Conservation (phyloP, 345 rosid genomes). For the Melaleuca alternifolia region DNA sequence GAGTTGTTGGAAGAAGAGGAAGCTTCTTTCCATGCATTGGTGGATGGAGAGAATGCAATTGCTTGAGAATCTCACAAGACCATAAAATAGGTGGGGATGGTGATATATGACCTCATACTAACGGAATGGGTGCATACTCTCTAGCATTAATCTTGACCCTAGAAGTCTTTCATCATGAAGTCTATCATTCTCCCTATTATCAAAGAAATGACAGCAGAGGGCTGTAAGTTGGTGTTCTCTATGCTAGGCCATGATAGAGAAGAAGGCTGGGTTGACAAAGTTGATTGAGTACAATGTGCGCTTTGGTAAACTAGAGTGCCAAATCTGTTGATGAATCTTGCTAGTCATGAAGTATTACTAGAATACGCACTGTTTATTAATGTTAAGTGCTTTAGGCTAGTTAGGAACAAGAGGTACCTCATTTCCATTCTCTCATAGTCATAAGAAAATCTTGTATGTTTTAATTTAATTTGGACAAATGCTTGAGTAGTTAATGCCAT, state of each 20-base stretch:
- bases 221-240: slow-evolving; percentile 87
- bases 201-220: slow-evolving; percentile 86
- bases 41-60: slow-evolving; percentile 88
- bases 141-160: slow-evolving; percentile 76
- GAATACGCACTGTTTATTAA: neutral
- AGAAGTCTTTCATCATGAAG: slow-evolving; percentile 72
- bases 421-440: neutral
- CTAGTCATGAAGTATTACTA: neutral
- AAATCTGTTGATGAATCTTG: slow-evolving; percentile 29
- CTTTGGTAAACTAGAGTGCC: slow-evolving; percentile 98
- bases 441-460: neutral
- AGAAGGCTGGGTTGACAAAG: slow-evolving; percentile 84
- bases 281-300: slow-evolving; percentile 94
- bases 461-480: neutral
- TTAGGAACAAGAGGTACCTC: neutral
- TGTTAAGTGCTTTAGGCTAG: neutral
- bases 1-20: slow-evolving; percentile 92
- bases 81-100: slow-evolving; percentile 97
- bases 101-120: slow-evolving; percentile 85
- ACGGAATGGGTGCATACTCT: slow-evolving; percentile 95
- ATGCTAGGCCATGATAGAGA: slow-evolving; percentile 91
- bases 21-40: slow-evolving; percentile 85
- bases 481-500: neutral
- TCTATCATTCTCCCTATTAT: slow-evolving; percentile 78
- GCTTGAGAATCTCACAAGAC: slow-evolving; percentile 88